Evolutionary conservation across 306 rosid species (phyloP), one percentile per base, ranked within the genome.

Genomic region (Quercus suber): DNA sequence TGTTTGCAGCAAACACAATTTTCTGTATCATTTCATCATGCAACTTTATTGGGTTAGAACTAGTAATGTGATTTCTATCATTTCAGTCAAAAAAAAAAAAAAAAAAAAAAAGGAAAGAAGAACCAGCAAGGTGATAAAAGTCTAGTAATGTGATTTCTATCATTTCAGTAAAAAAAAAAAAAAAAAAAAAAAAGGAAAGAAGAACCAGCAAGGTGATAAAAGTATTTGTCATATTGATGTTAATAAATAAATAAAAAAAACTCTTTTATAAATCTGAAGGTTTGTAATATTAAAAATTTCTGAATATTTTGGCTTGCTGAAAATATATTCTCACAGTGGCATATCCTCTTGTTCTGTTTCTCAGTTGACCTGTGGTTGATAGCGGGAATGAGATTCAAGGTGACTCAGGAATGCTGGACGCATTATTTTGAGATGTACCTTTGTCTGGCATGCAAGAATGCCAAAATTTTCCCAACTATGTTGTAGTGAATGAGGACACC

Each of bases 321-420:
- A 53, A 77, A 31, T 55, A 51, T 58, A 64, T 33, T 79, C 75
- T 77, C 59, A 80, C 69, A 30, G 15, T 21, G 55, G 77, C 19
- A 21, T 13, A 33, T 27, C 61, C 17, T 28, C 55, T 77, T 79
- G 35, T 76, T 69, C 78, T 76, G 20, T 49, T 73, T 81, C 41
- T 59, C 84, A 84, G 88, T 33, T 84, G 79, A 72, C 81, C 52
- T 73, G 55, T 79, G 84, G 76, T 71, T 71, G 85, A 52, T 76
- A 64, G 80, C 77, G 75, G 77, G 76, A 74, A 51, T 78, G 72
- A 76, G 68, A 59, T 68, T 37, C 41, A 20, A 67, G 79, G 59
- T 74, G 80, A 69, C 45, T 71, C 20, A 35, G 9, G 13, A 7
- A 71, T 51, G 67, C 27, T 76, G 53, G 49, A 17, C 12, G 49